phyloP scores from a whole-genome alignment of 176 grass and related monocot species.

The Olyra latifolia region DNA sequence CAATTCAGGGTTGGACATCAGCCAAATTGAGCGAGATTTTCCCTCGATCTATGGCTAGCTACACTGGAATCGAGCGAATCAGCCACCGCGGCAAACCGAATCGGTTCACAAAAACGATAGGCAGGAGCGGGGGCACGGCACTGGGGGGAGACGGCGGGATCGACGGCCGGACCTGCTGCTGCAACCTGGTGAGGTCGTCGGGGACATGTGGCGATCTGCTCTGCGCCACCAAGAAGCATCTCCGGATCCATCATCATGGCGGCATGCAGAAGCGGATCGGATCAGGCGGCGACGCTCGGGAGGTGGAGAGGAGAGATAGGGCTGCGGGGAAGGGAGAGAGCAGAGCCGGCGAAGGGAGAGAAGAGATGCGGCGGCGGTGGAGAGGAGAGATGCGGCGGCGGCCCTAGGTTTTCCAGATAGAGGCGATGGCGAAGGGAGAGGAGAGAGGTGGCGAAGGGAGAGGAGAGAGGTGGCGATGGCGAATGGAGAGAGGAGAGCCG shows the following conservation, averaged over 20 bases:
- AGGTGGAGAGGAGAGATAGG: too few relatives aligned
- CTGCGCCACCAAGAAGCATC: conserved; percentile 81
- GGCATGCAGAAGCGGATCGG: not conserved
- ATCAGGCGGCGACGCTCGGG: too few relatives aligned
- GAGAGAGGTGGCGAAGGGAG: too few relatives aligned
- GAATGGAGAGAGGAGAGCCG: too few relatives aligned
- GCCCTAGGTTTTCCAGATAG: too few relatives aligned
- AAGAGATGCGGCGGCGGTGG: too few relatives aligned
- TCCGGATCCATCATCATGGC: conserved; percentile 92
- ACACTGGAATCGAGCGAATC: not conserved
- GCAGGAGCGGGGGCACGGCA: not conserved
- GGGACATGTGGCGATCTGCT: conserved; percentile 94
- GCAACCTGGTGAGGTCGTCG: conserved; percentile 87
- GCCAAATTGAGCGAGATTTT: not conserved
- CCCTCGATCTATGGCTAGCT: conserved; percentile 14
- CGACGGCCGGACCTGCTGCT: conserved; percentile 64
- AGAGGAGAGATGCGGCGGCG: too few relatives aligned
- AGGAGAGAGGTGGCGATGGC: too few relatives aligned
- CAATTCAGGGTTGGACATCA: conserved; percentile 83
- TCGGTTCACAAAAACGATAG: not conserved
- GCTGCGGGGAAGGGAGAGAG: too few relatives aligned
- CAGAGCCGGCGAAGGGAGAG: too few relatives aligned
- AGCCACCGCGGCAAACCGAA: not conserved
- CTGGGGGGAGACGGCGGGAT: not conserved
- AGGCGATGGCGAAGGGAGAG: too few relatives aligned